Evolutionary conservation across 345 rosid genomes (phyloP).

Genomic region (Firmiana major): DNA sequence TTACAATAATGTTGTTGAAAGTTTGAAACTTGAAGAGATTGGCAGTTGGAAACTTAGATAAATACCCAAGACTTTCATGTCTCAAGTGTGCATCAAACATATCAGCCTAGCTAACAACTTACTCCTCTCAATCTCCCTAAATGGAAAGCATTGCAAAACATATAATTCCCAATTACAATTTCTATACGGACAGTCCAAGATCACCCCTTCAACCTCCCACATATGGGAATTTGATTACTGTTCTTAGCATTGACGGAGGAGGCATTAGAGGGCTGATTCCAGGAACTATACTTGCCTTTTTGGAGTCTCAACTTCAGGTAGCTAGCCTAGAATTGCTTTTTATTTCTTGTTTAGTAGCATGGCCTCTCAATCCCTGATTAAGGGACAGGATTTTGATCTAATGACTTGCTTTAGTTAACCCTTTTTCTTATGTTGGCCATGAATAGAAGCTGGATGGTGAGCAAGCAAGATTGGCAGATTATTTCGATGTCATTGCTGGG

Average conservation of each 20-base stretch:
- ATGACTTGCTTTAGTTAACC: too few species aligned
- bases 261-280: conserved; percentile 79
- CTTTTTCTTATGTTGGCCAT: conserved; percentile 21
- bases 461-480: conserved; percentile 63
- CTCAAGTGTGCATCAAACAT: too few species aligned
- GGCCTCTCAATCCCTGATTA: too few species aligned
- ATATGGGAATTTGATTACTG: conserved; percentile 47
- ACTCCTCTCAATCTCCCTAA: not conserved
- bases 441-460: conserved; percentile 67
- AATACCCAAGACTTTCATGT: too few species aligned
- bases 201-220: conserved; percentile 60
- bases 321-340: not conserved
- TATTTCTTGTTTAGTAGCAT: not conserved
- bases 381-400: too few species aligned
- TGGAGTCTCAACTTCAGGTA: conserved; percentile 77
- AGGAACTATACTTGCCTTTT: conserved; percentile 47
- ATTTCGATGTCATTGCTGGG: conserved; percentile 64
- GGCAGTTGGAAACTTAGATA: too few species aligned
- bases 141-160: not conserved
- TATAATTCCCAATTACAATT: not conserved
- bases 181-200: conserved; percentile 34
- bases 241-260: conserved; percentile 82
- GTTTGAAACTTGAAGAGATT: too few species aligned
- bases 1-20: too few species aligned
- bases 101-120: conserved; percentile 11